Conservation (phyloP, 139 green algal genomes). For the Coelastrella sp. region DNA sequence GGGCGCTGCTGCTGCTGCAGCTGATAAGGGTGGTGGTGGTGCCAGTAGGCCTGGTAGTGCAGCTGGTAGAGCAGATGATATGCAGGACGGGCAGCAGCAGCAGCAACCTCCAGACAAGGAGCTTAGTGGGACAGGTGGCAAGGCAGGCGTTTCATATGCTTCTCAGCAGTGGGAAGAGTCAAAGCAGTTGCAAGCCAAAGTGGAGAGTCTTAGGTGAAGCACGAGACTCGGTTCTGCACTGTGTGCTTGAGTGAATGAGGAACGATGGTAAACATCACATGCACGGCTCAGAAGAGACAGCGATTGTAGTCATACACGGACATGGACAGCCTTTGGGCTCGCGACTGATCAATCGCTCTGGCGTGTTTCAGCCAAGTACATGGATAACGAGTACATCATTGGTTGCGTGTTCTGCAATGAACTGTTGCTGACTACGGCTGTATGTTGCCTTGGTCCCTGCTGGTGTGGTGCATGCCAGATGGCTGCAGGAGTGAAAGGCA, state of each 20-base stretch:
- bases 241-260: not conserved
- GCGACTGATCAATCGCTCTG: too few species aligned
- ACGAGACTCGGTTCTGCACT: not conserved
- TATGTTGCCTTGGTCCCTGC: too few species aligned
- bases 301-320: not conserved
- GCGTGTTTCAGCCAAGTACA: too few species aligned
- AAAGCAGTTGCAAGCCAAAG: conserved; percentile 78
- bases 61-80: not conserved
- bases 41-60: not conserved
- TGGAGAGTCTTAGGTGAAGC: conserved; percentile 68
- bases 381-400: too few species aligned
- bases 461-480: too few species aligned
- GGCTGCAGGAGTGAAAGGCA: not conserved
- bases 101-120: not conserved
- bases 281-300: not conserved
- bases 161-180: conserved; percentile 78
- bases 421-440: too few species aligned
- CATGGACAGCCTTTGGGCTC: too few species aligned
- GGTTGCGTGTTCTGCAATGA: too few species aligned
- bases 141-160: conserved; percentile 23
- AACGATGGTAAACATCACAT: not conserved
- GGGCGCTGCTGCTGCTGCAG: not conserved
- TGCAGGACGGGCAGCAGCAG: not conserved
- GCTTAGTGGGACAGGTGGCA: not conserved
- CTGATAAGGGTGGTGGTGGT: not conserved